Conservation (phyloP, 2,329 filamentous ascomycete species). For the Alternaria viburni region DNA sequence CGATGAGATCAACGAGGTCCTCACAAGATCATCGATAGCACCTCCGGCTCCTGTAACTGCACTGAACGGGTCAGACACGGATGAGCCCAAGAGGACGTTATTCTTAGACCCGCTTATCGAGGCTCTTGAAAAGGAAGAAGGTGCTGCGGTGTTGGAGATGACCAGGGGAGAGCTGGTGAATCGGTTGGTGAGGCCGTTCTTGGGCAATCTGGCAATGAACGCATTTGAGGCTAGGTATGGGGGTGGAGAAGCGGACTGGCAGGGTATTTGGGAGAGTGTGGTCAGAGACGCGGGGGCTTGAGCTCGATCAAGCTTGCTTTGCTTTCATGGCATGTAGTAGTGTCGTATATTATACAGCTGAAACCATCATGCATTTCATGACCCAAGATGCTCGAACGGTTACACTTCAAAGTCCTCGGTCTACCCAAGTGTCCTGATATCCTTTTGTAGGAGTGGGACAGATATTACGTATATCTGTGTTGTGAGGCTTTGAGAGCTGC, state of each 20-base stretch:
- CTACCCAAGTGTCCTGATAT: neutral
- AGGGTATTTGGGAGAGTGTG: constrained; percentile 40
- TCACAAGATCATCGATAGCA: constrained; percentile 49
- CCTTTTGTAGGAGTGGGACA: neutral
- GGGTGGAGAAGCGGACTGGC: constrained; percentile 63
- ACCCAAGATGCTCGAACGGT: neutral
- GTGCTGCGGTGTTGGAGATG: constrained; percentile 58
- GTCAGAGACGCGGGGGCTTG: constrained; percentile 36
- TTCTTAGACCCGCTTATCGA: constrained; percentile 53
- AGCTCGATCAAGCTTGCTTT: neutral
- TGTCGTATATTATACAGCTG: neutral
- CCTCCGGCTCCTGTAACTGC: constrained; percentile 3
- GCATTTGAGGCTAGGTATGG: constrained; percentile 93
- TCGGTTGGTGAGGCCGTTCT: constrained; percentile 83
- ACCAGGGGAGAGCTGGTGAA: constrained; percentile 69
- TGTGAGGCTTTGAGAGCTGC: neutral
- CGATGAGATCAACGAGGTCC: constrained; percentile 81
- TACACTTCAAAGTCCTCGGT: neutral
- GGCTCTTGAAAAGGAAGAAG: constrained; percentile 42
- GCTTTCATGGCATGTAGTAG: neutral
- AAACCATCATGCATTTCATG: neutral
- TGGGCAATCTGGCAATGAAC: constrained; percentile 89
- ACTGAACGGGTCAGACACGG: neutral
- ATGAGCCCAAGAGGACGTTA: constrained; percentile 42
- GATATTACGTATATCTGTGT: neutral